phyloP scores from a whole-genome alignment of 164 flowering plant genomes.

The Houttuynia cordata region DNA sequence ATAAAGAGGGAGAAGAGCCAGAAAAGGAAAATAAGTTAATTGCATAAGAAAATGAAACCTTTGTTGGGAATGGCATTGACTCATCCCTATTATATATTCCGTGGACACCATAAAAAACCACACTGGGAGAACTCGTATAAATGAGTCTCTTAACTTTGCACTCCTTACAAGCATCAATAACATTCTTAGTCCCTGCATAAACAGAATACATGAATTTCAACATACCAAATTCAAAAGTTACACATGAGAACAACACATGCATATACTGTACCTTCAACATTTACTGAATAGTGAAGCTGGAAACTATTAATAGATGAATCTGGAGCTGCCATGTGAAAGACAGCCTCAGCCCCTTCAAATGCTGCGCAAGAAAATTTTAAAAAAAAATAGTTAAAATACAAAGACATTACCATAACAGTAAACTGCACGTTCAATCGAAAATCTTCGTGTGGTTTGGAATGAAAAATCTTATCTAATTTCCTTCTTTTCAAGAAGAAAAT shows the following conservation, averaged over 20 bases:
- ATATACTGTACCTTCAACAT: constrained; percentile 71
- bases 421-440: no score
- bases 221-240: neutral
- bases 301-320: constrained; percentile 86
- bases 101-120: constrained; percentile 90
- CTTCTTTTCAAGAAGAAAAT: no score
- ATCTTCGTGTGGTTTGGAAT: no score
- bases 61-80: constrained; percentile 65
- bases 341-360: constrained; percentile 65
- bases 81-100: constrained; percentile 72
- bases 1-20: no score
- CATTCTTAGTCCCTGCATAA: constrained; percentile 62
- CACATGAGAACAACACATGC: neutral
- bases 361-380: constrained; percentile 33
- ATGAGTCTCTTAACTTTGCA: constrained; percentile 71
- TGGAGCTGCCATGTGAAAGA: constrained; percentile 99
- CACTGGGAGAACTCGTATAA: constrained; percentile 94
- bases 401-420: neutral
- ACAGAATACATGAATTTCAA: constrained; percentile 6
- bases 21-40: neutral
- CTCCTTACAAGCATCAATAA: constrained; percentile 82
- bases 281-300: constrained; percentile 83
- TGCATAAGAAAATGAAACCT: constrained; percentile 31
- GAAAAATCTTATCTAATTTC: no score
- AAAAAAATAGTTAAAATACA: neutral